phyloP scores from a whole-genome alignment of 1,139 yeast genomes.

The Saccharomyces hybrid region DNA sequence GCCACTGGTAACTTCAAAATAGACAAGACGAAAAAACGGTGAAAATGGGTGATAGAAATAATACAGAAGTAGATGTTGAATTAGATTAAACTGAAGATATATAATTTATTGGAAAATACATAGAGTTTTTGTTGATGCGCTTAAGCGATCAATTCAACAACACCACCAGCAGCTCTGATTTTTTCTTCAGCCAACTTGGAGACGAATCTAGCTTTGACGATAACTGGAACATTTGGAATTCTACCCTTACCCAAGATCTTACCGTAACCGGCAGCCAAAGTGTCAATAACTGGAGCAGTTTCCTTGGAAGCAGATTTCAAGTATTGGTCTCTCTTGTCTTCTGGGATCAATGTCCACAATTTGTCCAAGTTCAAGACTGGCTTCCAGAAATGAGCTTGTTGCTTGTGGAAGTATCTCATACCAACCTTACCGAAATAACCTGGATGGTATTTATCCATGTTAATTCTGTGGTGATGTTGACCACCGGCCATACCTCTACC shows the following conservation, averaged over 20 bases:
- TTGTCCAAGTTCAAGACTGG: slow-evolving; percentile 98
- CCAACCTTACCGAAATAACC: slow-evolving; percentile 99
- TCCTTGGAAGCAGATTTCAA: slow-evolving; percentile 75
- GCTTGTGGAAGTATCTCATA: slow-evolving; percentile 99
- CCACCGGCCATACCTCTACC: slow-evolving; percentile 99
- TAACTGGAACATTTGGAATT: slow-evolving; percentile 96
- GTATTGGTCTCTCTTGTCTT: slow-evolving; percentile 92
- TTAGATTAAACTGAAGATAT: background rate
- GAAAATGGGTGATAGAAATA: background rate
- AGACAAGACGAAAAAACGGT: background rate
- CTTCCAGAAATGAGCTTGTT: slow-evolving; percentile 92
- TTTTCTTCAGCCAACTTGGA: slow-evolving; percentile 99
- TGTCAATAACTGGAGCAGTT: slow-evolving; percentile 98
- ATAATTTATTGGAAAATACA: slow-evolving; percentile 1
- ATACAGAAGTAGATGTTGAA: slow-evolving; percentile 4
- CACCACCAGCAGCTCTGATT: slow-evolving; percentile 99
- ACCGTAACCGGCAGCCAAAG: slow-evolving; percentile 99
- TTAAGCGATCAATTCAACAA: slow-evolving; percentile 97
- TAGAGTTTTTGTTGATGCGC: slow-evolving; percentile 12
- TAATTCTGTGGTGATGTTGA: slow-evolving; percentile 99
- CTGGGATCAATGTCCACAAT: slow-evolving; percentile 95
- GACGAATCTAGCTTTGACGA: slow-evolving; percentile 98
- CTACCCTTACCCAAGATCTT: slow-evolving; percentile 99
- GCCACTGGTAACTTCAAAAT: background rate
- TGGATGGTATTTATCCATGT: slow-evolving; percentile 99